Evolutionary conservation across 495 filamentous ascomycete species (phyloP).

Genomic region (Apodospora peruviana): DNA sequence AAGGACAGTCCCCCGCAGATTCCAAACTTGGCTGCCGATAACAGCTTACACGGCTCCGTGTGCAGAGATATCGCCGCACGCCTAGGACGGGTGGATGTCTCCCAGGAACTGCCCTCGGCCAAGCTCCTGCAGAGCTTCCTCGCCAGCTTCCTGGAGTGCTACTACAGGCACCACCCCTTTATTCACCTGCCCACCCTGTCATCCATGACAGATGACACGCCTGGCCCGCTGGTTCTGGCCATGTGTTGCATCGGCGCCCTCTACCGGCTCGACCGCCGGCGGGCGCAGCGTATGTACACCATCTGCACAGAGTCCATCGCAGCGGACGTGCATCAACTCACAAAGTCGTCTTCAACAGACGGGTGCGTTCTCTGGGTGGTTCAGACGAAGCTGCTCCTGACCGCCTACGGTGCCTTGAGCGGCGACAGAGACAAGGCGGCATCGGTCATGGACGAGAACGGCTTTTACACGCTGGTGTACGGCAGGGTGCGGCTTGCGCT

Average conservation of each 20-base stretch:
- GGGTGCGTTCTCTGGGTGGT: not conserved
- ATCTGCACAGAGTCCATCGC: not conserved
- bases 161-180: slow-evolving; percentile 1
- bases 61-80: not conserved
- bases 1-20: slow-evolving; percentile 1
- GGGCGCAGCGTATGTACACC: not conserved
- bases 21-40: not conserved
- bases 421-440: not conserved
- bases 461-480: slow-evolving; percentile 1
- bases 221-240: slow-evolving; percentile 1
- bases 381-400: not conserved
- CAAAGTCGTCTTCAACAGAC: not conserved
- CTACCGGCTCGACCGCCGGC: slow-evolving; percentile 1
- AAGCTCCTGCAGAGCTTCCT: not conserved
- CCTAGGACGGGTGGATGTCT: not conserved
- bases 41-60: not conserved
- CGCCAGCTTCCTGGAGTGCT: not conserved
- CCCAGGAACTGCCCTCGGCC: not conserved
- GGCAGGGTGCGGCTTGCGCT: not conserved
- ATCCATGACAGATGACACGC: not conserved
- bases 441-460: slow-evolving; percentile 1
- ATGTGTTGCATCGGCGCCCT: slow-evolving; percentile 1
- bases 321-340: not conserved
- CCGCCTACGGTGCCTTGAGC: not conserved
- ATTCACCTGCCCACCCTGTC: not conserved